phyloP scores from a whole-genome alignment of 1,284 basidiomycete species.

The Mycena sp. region DNA sequence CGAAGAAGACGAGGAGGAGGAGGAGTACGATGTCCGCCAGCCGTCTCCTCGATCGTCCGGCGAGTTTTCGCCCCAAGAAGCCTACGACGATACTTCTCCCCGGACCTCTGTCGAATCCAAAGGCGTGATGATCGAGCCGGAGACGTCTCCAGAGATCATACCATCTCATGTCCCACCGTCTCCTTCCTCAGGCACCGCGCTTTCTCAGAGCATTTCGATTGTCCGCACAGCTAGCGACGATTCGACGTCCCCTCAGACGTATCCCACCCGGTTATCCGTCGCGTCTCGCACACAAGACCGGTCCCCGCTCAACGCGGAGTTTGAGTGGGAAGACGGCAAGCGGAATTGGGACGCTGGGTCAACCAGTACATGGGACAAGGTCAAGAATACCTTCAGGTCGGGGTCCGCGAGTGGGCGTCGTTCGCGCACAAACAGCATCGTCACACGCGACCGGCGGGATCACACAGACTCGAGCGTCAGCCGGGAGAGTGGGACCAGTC shows the following conservation, averaged over 20 bases:
- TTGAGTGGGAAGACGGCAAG: conserved; percentile 70
- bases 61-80: conserved; percentile 39
- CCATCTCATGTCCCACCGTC: conserved; percentile 58
- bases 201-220: conserved; percentile 52
- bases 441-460: conserved; percentile 68
- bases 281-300: conserved; percentile 66
- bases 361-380: conserved; percentile 74
- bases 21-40: conserved; percentile 53
- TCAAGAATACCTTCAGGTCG: conserved; percentile 69
- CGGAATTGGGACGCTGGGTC: conserved; percentile 59
- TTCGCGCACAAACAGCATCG: conserved; percentile 80
- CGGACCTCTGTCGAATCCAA: conserved; percentile 63
- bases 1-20: conserved; percentile 45
- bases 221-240: conserved; percentile 52
- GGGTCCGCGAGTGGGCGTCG: conserved; percentile 73
- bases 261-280: conserved; percentile 68
- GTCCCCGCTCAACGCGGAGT: conserved; percentile 62
- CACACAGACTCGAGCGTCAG: conserved; percentile 77
- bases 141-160: conserved; percentile 61
- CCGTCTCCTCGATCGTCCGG: conserved; percentile 49
- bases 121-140: conserved; percentile 67
- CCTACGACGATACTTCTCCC: conserved; percentile 56
- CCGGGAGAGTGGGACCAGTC: conserved; percentile 77
- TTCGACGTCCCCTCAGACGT: conserved; percentile 61
- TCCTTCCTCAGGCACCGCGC: conserved; percentile 56